These are phyloP conservation scores for Mycena latifolia DNA, from an alignment of 768 basidiomycete genomes.

Conservation along the genomic window DNA sequence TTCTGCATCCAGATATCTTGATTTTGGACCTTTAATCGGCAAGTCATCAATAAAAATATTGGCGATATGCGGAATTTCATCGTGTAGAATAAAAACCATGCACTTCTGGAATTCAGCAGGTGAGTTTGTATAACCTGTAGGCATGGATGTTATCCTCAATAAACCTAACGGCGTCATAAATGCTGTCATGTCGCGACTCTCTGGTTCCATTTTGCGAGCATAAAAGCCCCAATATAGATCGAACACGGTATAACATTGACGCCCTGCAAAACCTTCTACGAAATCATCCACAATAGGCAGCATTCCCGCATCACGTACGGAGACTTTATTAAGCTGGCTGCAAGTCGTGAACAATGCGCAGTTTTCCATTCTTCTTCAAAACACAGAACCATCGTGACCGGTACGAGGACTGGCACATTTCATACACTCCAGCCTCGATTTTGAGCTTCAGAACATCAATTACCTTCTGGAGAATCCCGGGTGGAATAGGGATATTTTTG, in stretches of 20 bases:
- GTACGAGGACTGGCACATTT: conserved; percentile 8
- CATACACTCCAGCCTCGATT: not conserved
- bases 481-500: conserved; percentile 38
- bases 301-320: not conserved
- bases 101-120: not conserved
- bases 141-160: not conserved
- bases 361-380: conserved; percentile 38
- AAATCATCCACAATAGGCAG: not conserved
- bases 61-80: conserved; percentile 27
- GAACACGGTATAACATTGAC: not conserved
- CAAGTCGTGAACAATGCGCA: conserved; percentile 41
- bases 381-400: conserved; percentile 39
- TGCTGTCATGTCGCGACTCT: not conserved
- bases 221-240: not conserved
- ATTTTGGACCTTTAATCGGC: conserved; percentile 40
- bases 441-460: conserved; percentile 9
- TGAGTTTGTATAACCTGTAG: not conserved
- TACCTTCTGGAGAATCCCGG: conserved; percentile 43
- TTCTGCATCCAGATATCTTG: conserved; percentile 37
- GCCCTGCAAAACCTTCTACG: not conserved
- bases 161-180: not conserved
- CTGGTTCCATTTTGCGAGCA: not conserved
- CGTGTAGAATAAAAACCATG: not conserved
- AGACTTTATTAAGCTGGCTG: conserved; percentile 16
- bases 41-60: conserved; percentile 48